Base-by-base conservation (phyloP, 1,284 basidiomycete species). In the Apiotrichum brassicae region DNA sequence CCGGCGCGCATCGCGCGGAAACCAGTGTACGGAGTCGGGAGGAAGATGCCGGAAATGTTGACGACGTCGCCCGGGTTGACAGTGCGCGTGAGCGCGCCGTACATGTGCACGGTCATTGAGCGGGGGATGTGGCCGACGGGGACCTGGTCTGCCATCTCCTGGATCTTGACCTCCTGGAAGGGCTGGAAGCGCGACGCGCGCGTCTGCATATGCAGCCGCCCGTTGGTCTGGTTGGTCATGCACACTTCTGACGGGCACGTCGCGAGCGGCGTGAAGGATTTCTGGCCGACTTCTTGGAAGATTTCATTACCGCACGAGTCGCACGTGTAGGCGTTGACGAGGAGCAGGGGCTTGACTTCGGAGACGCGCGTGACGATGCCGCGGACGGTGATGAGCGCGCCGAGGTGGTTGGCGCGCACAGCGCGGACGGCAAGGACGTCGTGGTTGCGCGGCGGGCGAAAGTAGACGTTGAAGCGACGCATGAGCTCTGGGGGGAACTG, bases 131-230 rank as follows among this genome's bases (percentile, higher is more conserved):
- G 95, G 4, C 95, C 95, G 32, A 98, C 93, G 20, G 95, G 95
- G 0, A 99, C 95, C 83, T 99, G 95, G 67, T 98, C 95, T 22
- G 95, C 88, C 94, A 98, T 95, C 74, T 99, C 95, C 72, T 99
- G 95, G 42, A 99, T 90, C 75, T 95, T 95, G 59, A 97, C 83
- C 72, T 99, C 95, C 70, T 99, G 95, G 79, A 98, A 99, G 0
- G 94, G 91, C 63, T 87, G 88, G 74, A 98, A 99, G 52, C 95
- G 85, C 75, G 88, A 91, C 19, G 95, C 95, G 30, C 95, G 81
- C 3, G 94, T 97, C 75, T 98, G 95, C 87, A 97, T 97, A 68
- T 95, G 89, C 51, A 99, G 75, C n/a, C 86, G 86, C 7, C 93
- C 92, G 30, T 79, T 84, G 42, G 90, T 84, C n/a, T 83, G 79